These are phyloP conservation scores for Candida gorgasii DNA, from an alignment of 805 yeast species.

Conservation along the genomic window DNA sequence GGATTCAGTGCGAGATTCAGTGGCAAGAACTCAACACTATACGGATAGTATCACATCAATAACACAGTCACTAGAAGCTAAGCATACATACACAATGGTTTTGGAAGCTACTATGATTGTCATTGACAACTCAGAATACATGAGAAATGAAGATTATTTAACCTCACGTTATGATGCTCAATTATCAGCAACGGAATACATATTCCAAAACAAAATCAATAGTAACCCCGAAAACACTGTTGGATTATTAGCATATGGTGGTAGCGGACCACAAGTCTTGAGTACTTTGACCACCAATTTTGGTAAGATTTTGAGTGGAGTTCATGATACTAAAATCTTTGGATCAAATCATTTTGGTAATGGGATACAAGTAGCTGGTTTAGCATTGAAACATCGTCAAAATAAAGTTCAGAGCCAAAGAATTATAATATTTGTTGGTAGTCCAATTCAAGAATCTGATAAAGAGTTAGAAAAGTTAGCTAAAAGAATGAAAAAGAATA, in stretches of 20 bases:
- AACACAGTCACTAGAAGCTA: too few species aligned
- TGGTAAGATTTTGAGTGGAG: conserved; percentile 81
- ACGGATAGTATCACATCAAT: too few species aligned
- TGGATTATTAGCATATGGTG: conserved; percentile 87
- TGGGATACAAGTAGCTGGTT: conserved; percentile 85
- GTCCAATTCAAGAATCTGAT: conserved; percentile 71
- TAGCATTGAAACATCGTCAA: conserved; percentile 95
- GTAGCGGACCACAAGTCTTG: conserved; percentile 79
- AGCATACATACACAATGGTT: too few species aligned
- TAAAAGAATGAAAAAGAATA: conserved; percentile 90
- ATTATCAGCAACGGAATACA: conserved; percentile 80
- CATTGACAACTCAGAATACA: conserved; percentile 92
- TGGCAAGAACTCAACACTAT: too few species aligned
- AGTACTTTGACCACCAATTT: conserved; percentile 85
- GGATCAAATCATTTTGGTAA: conserved; percentile 71
- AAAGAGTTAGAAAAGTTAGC: conserved; percentile 81
- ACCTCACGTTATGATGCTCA: conserved; percentile 91
- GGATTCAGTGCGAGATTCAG: too few species aligned
- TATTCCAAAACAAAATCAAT: conserved; percentile 82
- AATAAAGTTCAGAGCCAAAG: conserved; percentile 91
- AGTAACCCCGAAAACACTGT: conserved; percentile 94
- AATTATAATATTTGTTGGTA: conserved; percentile 84
- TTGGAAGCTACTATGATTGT: conserved; percentile 95
- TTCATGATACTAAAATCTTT: conserved; percentile 72
- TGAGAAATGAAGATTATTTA: conserved; percentile 93